Base-by-base conservation (phyloP, 1,139 yeast species). In the Yamadazyma membranifaciens region DNA sequence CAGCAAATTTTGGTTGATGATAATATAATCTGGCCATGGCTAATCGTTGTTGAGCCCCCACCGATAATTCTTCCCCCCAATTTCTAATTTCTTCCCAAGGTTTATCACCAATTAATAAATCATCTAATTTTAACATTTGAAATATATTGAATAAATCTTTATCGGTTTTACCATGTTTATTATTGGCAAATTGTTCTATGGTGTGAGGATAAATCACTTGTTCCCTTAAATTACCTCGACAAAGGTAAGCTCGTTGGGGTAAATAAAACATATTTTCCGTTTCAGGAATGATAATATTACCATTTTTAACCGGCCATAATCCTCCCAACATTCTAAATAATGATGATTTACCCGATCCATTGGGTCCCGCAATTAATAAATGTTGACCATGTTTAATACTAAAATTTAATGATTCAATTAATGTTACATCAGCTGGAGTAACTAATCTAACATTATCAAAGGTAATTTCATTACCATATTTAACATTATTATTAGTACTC, bases 261-360 rank as follows among this genome's bases (percentile, higher is more conserved):
- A 91, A 75, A 61, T 91, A 91, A 57, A 89, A 91, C 59, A 91
- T 82, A 50, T 87, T 85, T 42, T 73, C 69, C 5, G 81, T 69
- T 32, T 75, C 75, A 9, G 96, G 96, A 38, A 87, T 79, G 5
- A 75, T 74, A 36, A 87, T 75, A 29, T 71, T 65, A 26, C 87
- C 82, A 24, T 67, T 75, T 38, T 78, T 76, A 17, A 91, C 83
- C 2, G 95, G 95, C 98, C 98, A 91, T 49, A 91, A 72, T 0
- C 96, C 96, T 41, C 97, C 97, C 38, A 91, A 73, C 57, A 91
- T 80, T 57, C 97, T 77, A 62, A 91, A 91, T 44, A 91, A 67
- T 0, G 97, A 89, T 0, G 96, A 88, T 62, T 91, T 91, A 29
- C 98, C 98, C 43, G 95, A 87, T 2, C 97, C 97, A 57, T 91